Base-by-base conservation (phyloP, 1,284 basidiomycete genomes). In the Athelia sp. region DNA sequence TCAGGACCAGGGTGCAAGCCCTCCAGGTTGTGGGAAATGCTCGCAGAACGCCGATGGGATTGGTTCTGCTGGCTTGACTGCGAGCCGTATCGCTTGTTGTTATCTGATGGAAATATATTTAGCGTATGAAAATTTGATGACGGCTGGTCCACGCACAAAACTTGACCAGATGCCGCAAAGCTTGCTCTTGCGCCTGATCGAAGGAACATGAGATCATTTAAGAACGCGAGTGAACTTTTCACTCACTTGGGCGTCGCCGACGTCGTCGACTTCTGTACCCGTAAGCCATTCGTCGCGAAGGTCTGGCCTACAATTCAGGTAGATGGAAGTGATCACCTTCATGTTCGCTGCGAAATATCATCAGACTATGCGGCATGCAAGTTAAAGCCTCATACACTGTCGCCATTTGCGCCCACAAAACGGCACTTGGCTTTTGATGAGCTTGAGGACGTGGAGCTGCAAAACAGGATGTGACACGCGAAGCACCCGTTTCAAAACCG, bases 241-340 rank as follows among this genome's bases (percentile, higher is more conserved):
- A n/a, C 64, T 51, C 56, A 86, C 87, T 71, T 87, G 82, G 45
- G 89, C 87, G 62, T 87, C 96, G 24, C 87, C 77, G 49, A 91
- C 90, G 54, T 92, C 90, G 59, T 99, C 96, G 4, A 93, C 84
- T 63, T 99, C 97, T 17, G 85, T 86, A 1, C 93, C 93, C 13
- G 93, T 90, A 34, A 99, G 75, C 97, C 97, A 99, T 63, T 99
- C 97, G 66, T 99, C 97, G 34, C 96, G 81, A 47, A 99, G 76
- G 62, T 98, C 94, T 10, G 97, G 96, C 48, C 96, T 79, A 65
- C 95, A 98, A 62, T 98, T 97, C 52, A 99, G 76, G 67, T 99
- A 99, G 56, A 99, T 98, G 24, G 93, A 87, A 3, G 97, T 99
- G 62, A 99, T 99, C 53, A 98, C 91, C 69, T 98, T 97, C 97